phyloP scores from a whole-genome alignment of 2,329 filamentous ascomycete species.

The Alternaria metachromatica region DNA sequence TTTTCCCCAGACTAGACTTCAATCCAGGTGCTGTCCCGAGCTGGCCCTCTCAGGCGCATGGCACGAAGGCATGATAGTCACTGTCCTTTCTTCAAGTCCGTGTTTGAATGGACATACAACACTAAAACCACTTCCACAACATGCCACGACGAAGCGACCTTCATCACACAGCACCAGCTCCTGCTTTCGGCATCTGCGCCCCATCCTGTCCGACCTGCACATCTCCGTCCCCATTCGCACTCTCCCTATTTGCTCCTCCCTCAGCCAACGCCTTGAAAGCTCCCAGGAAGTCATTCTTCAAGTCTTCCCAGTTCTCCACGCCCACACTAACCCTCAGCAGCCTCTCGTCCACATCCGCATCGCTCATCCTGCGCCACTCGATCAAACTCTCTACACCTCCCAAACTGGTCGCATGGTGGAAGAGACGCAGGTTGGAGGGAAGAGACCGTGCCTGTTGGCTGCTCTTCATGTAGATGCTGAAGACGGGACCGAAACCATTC shows the following conservation, averaged over 20 bases:
- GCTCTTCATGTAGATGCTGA: constrained; percentile 72
- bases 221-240: neutral
- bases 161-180: constrained; percentile 31
- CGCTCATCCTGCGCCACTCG: constrained; percentile 94
- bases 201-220: constrained; percentile 33
- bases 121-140: neutral
- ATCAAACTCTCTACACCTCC: constrained; percentile 95
- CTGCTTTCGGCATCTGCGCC: constrained; percentile 25
- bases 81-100: neutral
- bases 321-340: constrained; percentile 85
- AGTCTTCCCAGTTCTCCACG: constrained; percentile 84
- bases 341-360: constrained; percentile 72
- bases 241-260: neutral
- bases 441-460: constrained; percentile 68
- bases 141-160: neutral
- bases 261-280: constrained; percentile 35
- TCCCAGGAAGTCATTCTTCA: constrained; percentile 71
- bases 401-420: constrained; percentile 93
- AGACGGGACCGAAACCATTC: constrained; percentile 86
- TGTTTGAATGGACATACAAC: neutral
- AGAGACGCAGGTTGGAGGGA: constrained; percentile 79
- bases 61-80: neutral
- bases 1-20: neutral
- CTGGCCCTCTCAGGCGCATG: neutral
- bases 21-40: neutral